Conservation (phyloP, 208 protist species). For the Naegleria fowleri region DNA sequence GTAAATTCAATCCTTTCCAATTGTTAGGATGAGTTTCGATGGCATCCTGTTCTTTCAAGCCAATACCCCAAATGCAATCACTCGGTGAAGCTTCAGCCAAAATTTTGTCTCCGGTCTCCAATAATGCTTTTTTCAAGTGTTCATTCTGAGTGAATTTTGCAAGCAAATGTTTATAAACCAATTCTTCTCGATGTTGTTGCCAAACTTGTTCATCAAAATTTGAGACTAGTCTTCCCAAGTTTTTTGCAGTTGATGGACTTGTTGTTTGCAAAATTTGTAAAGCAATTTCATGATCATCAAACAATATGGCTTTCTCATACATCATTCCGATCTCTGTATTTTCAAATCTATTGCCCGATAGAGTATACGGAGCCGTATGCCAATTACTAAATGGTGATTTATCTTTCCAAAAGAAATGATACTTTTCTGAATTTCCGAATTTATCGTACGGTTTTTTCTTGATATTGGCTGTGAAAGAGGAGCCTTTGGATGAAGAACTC, state of each 20-base stretch:
- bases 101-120: slow-evolving; percentile 13
- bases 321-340: slow-evolving; percentile 31
- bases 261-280: not conserved
- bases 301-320: slow-evolving; percentile 31
- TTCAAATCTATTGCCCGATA: not conserved
- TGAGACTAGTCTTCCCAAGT: slow-evolving; percentile 11
- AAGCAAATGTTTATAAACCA: not conserved
- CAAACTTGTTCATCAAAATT: slow-evolving; percentile 32
- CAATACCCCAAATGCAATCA: slow-evolving; percentile 39
- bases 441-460: not conserved
- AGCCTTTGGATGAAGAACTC: too few relatives aligned
- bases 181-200: not conserved
- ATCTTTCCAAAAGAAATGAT: not conserved
- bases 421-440: not conserved
- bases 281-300: slow-evolving; percentile 8
- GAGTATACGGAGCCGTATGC: not conserved
- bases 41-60: slow-evolving; percentile 1
- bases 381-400: not conserved
- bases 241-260: slow-evolving; percentile 17
- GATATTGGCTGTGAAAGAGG: too few relatives aligned
- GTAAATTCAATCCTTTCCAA: not conserved
- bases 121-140: not conserved
- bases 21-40: not conserved
- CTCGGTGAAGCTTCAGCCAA: slow-evolving; percentile 29
- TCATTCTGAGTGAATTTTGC: slow-evolving; percentile 34